Percentiles rank a stretch among this genome's conserved stretches.
Conservation (phyloP, 768 basidiomycete species). For the Pholiota conissans region DNA sequence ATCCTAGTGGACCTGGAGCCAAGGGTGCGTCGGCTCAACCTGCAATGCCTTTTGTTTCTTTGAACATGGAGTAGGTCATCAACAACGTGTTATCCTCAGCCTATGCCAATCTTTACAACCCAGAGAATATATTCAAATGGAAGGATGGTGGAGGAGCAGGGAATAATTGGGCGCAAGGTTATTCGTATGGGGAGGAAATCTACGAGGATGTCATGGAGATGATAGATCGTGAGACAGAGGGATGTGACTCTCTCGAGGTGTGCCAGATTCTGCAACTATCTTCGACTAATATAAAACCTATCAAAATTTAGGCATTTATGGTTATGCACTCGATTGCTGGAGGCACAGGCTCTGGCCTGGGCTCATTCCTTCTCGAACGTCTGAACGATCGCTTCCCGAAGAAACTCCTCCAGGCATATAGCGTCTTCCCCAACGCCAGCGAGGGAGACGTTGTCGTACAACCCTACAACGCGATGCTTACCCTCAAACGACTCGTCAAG, state of each 20-base stretch:
- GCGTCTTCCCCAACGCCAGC: constrained; percentile 93
- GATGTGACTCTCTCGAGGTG: constrained; percentile 97
- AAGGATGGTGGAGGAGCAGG: constrained; percentile 98
- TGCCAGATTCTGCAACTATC: constrained; percentile 9
- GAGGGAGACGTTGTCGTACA: constrained; percentile 98
- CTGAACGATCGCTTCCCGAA: constrained; percentile 98
- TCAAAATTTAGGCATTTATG: constrained; percentile 83
- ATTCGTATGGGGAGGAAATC: constrained; percentile 82
- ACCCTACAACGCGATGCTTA: constrained; percentile 94
- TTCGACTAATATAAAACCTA: not conserved
- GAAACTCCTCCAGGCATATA: constrained; percentile 98
- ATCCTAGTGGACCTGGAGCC: constrained; percentile 97
- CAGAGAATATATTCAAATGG: constrained; percentile 94
- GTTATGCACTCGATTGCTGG: constrained; percentile 98
- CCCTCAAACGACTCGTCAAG: constrained; percentile 91
- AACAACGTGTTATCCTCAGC: constrained; percentile 90
- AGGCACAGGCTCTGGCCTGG: constrained; percentile 96
- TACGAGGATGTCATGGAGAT: constrained; percentile 99
- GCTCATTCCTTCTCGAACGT: constrained; percentile 96
- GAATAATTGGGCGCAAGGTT: constrained; percentile 98
- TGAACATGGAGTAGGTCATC: constrained; percentile 69
- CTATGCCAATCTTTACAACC: constrained; percentile 92
- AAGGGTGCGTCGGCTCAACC: constrained; percentile 49
- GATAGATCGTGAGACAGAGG: constrained; percentile 97
- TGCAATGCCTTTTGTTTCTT: not conserved